These are phyloP conservation scores for Yamadazyma sp. DNA, from an alignment of 1,139 yeast genomes.

Conservation along the genomic window DNA sequence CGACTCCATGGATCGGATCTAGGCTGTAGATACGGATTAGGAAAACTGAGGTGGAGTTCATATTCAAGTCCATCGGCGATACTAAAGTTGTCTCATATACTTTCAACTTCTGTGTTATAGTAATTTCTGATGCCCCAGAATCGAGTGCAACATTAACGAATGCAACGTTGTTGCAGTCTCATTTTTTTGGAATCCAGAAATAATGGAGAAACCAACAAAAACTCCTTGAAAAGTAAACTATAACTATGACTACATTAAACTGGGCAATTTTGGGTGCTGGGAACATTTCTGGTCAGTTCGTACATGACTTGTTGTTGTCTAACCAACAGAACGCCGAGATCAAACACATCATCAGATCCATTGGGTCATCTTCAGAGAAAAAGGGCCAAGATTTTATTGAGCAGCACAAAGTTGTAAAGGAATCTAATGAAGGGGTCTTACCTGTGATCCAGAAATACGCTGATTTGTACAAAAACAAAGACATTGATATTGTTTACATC, in stretches of 20 bases:
- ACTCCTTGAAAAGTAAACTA: neutral
- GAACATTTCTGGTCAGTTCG: slow-evolving; percentile 42
- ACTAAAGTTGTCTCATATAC: too few species aligned
- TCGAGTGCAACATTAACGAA: too few species aligned
- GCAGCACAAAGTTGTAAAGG: slow-evolving; percentile 3
- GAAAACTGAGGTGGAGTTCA: too few species aligned
- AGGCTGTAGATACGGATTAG: too few species aligned
- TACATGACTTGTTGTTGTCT: slow-evolving; percentile 33
- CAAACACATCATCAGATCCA: slow-evolving; percentile 29
- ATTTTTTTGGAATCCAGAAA: neutral
- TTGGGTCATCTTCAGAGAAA: slow-evolving; percentile 29
- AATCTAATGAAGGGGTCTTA: slow-evolving; percentile 9
- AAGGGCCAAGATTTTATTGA: slow-evolving; percentile 29
- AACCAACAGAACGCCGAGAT: slow-evolving; percentile 21
- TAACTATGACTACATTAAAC: slow-evolving; percentile 15
- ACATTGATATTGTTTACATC: slow-evolving; percentile 54
- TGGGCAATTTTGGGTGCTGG: slow-evolving; percentile 53
- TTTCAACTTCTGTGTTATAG: too few species aligned
- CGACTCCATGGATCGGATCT: too few species aligned
- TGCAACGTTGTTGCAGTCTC: neutral
- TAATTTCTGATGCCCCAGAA: too few species aligned
- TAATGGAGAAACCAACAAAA: neutral
- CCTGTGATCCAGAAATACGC: slow-evolving; percentile 26
- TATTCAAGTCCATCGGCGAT: too few species aligned
- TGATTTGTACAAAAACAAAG: slow-evolving; percentile 40